Evolutionary conservation across 1,139 yeast genomes (phyloP).

Genomic region (Suhomyces yuchorum): DNA sequence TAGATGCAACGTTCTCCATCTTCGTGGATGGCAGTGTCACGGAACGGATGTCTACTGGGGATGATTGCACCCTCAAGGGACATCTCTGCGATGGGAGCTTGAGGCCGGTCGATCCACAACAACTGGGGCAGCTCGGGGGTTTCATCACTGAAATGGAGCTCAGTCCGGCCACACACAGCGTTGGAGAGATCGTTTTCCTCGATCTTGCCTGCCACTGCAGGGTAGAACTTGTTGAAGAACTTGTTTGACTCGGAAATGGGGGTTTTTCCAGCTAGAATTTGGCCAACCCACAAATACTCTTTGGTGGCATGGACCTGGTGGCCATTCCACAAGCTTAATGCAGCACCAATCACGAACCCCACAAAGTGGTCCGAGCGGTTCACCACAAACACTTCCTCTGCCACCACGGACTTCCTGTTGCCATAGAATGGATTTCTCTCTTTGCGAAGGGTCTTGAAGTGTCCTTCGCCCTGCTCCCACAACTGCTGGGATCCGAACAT

Average conservation of each 20-base stretch:
- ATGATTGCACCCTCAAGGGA: constrained; percentile 16
- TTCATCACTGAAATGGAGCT: constrained; percentile 17
- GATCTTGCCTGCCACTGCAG: constrained; percentile 1
- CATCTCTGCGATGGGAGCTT: constrained; percentile 1
- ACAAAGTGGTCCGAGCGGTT: constrained; percentile 13
- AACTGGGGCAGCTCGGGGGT: constrained; percentile 2
- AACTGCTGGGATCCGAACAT: not conserved
- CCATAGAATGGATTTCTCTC: constrained; percentile 7
- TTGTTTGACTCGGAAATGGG: not conserved
- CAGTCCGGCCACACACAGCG: constrained; percentile 1
- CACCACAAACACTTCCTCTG: constrained; percentile 14
- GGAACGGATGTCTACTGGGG: constrained; percentile 16
- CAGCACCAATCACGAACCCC: constrained; percentile 13
- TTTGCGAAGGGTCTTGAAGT: not conserved
- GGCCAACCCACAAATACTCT: constrained; percentile 19
- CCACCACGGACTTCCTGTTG: constrained; percentile 3
- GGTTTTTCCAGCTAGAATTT: constrained; percentile 12
- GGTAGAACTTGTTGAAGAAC: not conserved
- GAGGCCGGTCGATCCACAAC: constrained; percentile 15
- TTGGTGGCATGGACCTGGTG: constrained; percentile 7
- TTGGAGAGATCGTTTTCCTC: not conserved
- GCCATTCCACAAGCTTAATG: constrained; percentile 13
- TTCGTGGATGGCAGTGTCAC: constrained; percentile 9
- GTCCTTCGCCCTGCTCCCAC: not conserved
- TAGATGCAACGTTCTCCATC: not conserved